These are phyloP conservation scores for Podospora pseudopauciseta DNA, from an alignment of 495 filamentous ascomycete species.

Conservation along the genomic window DNA sequence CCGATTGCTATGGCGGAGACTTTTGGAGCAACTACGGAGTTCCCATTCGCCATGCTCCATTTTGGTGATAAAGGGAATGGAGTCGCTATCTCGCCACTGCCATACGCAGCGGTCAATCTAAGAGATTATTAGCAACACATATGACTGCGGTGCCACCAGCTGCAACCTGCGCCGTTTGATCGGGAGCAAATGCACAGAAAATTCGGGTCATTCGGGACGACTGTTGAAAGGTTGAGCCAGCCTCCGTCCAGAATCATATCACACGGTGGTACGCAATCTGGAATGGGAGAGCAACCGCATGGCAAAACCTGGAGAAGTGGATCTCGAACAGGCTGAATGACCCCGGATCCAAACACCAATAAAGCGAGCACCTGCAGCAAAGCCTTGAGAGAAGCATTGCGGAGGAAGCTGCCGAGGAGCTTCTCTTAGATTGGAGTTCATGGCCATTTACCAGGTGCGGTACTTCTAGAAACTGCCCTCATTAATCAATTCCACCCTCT, in stretches of 20 bases:
- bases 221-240: neutral
- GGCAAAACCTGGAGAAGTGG: slow-evolving; percentile 7
- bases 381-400: slow-evolving; percentile 14
- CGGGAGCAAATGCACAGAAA: neutral
- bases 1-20: no score
- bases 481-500: neutral
- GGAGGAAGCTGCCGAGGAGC: slow-evolving; percentile 21
- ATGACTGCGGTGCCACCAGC: neutral
- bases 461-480: slow-evolving; percentile 8
- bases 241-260: neutral
- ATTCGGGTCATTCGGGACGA: neutral
- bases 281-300: neutral
- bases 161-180: neutral
- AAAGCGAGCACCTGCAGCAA: neutral
- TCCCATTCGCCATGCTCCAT: no score
- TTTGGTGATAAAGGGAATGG: no score
- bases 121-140: slow-evolving; percentile 2
- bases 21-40: no score
- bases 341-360: slow-evolving; percentile 21
- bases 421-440: neutral
- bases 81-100: neutral
- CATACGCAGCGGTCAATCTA: neutral
- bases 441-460: slow-evolving; percentile 6
- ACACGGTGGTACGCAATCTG: slow-evolving; percentile 5
- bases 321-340: slow-evolving; percentile 27